A percentile compares a stretch with the other conserved stretches of the same genome.
phyloP scores from a whole-genome alignment of 345 rosid species.

The Passiflora organensis region DNA sequence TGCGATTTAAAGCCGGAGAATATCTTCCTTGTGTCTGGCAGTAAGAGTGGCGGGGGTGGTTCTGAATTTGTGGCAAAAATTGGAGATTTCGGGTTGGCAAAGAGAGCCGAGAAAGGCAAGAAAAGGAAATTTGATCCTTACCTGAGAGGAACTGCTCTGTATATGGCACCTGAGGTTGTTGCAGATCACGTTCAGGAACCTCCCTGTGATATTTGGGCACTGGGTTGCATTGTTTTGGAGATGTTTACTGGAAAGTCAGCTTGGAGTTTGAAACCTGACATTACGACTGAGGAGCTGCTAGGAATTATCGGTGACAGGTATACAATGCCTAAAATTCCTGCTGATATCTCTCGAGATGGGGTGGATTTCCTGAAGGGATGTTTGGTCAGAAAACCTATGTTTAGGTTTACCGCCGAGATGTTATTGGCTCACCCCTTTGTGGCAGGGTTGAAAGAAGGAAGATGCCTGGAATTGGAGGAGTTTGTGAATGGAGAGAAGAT shows the following conservation, averaged over 20 bases:
- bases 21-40: constrained; percentile 43
- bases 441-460: constrained; percentile 21
- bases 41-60: constrained; percentile 16
- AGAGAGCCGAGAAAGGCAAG: constrained; percentile 22
- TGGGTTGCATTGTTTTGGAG: constrained; percentile 72
- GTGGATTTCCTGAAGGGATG: constrained; percentile 61
- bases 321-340: constrained; percentile 54
- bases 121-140: constrained; percentile 22
- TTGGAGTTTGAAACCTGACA: constrained; percentile 36
- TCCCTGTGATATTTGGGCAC: constrained; percentile 84
- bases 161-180: constrained; percentile 76
- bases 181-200: constrained; percentile 50
- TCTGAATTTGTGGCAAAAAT: constrained; percentile 32
- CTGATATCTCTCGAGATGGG: constrained; percentile 54
- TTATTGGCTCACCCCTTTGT: constrained; percentile 65
- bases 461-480: not conserved
- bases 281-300: constrained; percentile 37
- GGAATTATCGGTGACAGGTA: constrained; percentile 51
- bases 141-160: constrained; percentile 64
- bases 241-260: constrained; percentile 65
- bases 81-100: constrained; percentile 77
- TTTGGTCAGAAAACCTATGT: constrained; percentile 48
- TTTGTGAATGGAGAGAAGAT: not conserved
- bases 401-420: constrained; percentile 75
- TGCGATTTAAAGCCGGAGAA: constrained; percentile 61